These are phyloP conservation scores for Emmonsiellopsis sp. DNA, from an alignment of 2,329 filamentous ascomycete genomes.

Conservation along the genomic window DNA sequence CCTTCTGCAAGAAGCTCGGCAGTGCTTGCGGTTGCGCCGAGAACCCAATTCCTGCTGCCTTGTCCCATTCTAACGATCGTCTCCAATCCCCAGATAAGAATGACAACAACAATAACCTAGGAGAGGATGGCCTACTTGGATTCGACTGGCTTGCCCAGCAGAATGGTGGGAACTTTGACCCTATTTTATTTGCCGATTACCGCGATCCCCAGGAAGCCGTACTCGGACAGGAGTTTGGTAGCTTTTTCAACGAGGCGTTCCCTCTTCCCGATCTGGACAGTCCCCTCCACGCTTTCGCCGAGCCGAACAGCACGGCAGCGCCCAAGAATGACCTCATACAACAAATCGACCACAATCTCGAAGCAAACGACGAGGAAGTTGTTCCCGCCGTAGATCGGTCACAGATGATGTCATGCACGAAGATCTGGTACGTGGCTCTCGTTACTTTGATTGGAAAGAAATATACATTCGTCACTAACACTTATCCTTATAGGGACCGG, in stretches of 20 bases:
- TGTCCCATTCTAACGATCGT: constrained; percentile 20
- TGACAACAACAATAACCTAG: not conserved
- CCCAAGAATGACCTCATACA: constrained; percentile 63
- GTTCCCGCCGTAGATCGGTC: constrained; percentile 51
- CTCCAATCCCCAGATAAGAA: not conserved
- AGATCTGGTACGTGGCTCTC: constrained; percentile 67
- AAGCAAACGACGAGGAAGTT: constrained; percentile 61
- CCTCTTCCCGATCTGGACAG: constrained; percentile 66
- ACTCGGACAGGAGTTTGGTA: constrained; percentile 63
- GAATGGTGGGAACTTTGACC: constrained; percentile 80
- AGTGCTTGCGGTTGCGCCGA: constrained; percentile 37
- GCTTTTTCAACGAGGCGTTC: constrained; percentile 66
- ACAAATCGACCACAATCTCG: constrained; percentile 61
- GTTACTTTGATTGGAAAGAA: not conserved
- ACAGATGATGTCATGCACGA: constrained; percentile 71
- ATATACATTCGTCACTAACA: not conserved
- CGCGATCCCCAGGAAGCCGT: constrained; percentile 81
- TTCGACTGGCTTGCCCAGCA: constrained; percentile 67
- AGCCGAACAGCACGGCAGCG: constrained; percentile 21
- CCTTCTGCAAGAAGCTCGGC: constrained; percentile 35
- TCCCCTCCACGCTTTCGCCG: constrained; percentile 58
- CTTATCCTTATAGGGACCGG: constrained; percentile 60
- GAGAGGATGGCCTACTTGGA: constrained; percentile 16
- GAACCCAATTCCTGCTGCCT: constrained; percentile 33
- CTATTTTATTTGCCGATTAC: constrained; percentile 84